Conservation (phyloP, 148 eudicot genomes). For the Amaranthus palmeri region DNA sequence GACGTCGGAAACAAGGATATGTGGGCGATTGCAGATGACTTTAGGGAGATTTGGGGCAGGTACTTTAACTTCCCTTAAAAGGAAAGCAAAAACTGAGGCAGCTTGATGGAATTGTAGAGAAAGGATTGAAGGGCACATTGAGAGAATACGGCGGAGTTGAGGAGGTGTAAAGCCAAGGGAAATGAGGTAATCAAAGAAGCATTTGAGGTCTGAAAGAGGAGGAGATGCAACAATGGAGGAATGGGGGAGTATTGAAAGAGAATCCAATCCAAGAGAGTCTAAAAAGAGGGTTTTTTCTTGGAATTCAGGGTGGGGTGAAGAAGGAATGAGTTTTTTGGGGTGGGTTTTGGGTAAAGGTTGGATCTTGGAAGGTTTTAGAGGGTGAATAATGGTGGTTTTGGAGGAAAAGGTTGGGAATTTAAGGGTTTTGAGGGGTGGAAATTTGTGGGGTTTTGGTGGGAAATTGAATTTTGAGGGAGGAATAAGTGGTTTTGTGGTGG, state of each 20-base stretch:
- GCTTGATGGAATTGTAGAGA: constrained; percentile 27
- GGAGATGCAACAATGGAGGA: constrained; percentile 42
- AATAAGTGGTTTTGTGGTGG: not conserved
- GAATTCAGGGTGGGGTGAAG: constrained; percentile 27
- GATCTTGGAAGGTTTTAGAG: constrained; percentile 16
- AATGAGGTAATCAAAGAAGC: constrained; percentile 36
- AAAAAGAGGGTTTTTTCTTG: constrained; percentile 57
- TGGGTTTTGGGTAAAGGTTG: not conserved
- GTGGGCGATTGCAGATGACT: constrained; percentile 71
- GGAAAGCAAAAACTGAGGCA: constrained; percentile 61
- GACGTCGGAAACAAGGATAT: constrained; percentile 53
- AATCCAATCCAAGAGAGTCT: constrained; percentile 80
- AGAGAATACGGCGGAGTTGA: constrained; percentile 53
- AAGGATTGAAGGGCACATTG: constrained; percentile 72
- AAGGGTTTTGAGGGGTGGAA: constrained; percentile 24
- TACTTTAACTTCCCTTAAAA: constrained; percentile 70
- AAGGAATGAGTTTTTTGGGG: not conserved
- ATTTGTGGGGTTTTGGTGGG: constrained; percentile 15
- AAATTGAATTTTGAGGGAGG: constrained; percentile 15
- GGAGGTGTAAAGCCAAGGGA: constrained; percentile 44
- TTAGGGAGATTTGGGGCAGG: constrained; percentile 39
- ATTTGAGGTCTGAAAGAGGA: constrained; percentile 40
- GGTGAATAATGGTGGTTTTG: constrained; percentile 14
- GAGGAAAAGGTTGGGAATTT: constrained; percentile 23
- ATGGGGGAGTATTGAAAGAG: constrained; percentile 35